phyloP scores from a whole-genome alignment of 1,139 yeast species.

The Scheffersomyces titani region DNA sequence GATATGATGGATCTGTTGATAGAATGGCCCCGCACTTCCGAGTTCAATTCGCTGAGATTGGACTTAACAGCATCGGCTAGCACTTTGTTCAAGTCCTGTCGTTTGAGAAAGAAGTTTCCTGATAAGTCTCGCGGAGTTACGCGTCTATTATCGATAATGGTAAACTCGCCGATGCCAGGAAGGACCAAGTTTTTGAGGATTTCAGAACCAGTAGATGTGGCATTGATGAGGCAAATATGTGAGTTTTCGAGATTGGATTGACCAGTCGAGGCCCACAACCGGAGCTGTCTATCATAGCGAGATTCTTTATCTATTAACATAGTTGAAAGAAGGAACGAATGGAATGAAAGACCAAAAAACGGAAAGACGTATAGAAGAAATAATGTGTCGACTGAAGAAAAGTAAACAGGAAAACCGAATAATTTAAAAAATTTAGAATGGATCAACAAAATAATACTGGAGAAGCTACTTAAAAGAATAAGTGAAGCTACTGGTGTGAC shows the following conservation, averaged over 20 bases:
- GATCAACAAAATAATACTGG: not conserved
- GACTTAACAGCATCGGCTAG: constrained; percentile 40
- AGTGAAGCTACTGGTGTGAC: not conserved
- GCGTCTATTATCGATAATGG: constrained; percentile 51
- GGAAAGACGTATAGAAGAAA: not conserved
- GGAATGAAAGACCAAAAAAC: no score
- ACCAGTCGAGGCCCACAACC: constrained; percentile 85
- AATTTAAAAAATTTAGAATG: not conserved
- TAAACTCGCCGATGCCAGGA: constrained; percentile 75
- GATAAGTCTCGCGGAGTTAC: constrained; percentile 50
- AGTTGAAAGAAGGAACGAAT: not conserved
- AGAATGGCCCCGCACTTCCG: constrained; percentile 50
- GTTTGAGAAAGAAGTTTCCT: constrained; percentile 63
- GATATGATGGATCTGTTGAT: constrained; percentile 22
- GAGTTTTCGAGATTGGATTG: constrained; percentile 63
- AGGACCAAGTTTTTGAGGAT: constrained; percentile 74
- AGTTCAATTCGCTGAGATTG: constrained; percentile 58
- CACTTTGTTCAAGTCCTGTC: constrained; percentile 44
- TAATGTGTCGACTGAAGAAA: not conserved
- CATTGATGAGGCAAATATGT: constrained; percentile 63
- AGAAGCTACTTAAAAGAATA: not conserved
- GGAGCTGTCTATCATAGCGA: constrained; percentile 83
- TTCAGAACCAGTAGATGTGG: constrained; percentile 65
- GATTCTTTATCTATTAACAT: constrained; percentile 30
- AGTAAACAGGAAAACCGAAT: not conserved